phyloP scores from a whole-genome alignment of 192 early-diverging fungal species.

The Coemansia biformis region DNA sequence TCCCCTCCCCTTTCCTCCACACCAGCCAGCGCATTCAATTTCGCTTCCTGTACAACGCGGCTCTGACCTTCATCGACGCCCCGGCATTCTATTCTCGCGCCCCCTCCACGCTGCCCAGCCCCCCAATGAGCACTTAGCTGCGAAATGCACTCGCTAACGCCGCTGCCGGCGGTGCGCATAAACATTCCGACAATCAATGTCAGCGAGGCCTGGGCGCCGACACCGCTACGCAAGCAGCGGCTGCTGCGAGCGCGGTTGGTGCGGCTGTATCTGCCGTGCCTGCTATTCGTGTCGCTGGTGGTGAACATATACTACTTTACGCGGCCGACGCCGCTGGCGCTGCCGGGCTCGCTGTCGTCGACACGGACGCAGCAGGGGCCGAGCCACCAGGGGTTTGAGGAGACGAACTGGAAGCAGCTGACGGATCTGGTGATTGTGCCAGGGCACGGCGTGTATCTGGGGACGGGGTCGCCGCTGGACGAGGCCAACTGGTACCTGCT shows the following conservation, averaged over 20 bases:
- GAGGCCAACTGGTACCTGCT: constrained; percentile 47
- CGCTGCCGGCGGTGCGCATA: constrained; percentile 45
- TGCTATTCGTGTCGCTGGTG: constrained; percentile 36
- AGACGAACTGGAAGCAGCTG: constrained; percentile 27
- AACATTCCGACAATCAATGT: constrained; percentile 51
- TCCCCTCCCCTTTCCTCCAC: not conserved
- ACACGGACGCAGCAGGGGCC: constrained; percentile 2
- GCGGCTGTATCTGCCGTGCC: constrained; percentile 29
- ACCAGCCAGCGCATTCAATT: not conserved
- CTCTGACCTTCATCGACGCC: too few species aligned
- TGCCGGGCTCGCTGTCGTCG: constrained; percentile 24
- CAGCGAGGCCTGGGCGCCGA: constrained; percentile 40
- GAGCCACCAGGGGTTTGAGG: constrained; percentile 12
- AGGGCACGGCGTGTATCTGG: constrained; percentile 47
- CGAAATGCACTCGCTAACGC: constrained; percentile 36
- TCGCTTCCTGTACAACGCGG: not conserved
- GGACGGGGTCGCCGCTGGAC: constrained; percentile 32
- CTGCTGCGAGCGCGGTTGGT: constrained; percentile 20
- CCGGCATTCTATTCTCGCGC: too few species aligned
- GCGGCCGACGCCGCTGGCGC: constrained; percentile 30
- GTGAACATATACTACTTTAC: constrained; percentile 51
- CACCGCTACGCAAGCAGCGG: constrained; percentile 47
- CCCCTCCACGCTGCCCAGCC: too few species aligned
- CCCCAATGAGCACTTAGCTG: too few species aligned
- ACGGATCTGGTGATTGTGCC: constrained; percentile 49